Evolutionary conservation across 139 green algal genomes (phyloP), one percentile per base, ranked within the genome.

Genomic region (Asterochloris sp.): DNA sequence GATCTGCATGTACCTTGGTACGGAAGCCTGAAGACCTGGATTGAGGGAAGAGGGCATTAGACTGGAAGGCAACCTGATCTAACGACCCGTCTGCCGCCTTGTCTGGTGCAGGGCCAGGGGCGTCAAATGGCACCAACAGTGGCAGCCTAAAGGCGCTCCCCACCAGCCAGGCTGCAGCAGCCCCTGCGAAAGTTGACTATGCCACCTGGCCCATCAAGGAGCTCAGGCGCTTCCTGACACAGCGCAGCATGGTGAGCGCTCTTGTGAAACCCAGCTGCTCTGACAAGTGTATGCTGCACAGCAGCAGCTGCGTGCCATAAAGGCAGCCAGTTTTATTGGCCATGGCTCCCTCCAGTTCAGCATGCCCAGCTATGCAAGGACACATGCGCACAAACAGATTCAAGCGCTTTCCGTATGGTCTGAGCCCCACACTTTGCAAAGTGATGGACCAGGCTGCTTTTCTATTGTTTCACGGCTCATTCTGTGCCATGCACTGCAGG

Each of bases 181-280:
- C 38, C 4, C 38, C 38, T 54, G 38, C 60, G 38, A 47, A 80
- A 28, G 76, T 69, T 19, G 92, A 95, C 66, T 95, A 93, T 71
- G 61, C 14, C 24, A 80, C 47, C 27, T 96, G 92, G 92, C 91
- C 92, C 0, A 82, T 96, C 15, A 96, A 94, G 83, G 92, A 96
- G 88, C 88, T 96, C 29, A 84, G 88, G 69, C 84, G 91, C 0
- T 92, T 93, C 62, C 84, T 94, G 62, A 77, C 79, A 61, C 90
- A 93, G 74, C 61, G 85, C 12, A 88, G 92, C 0, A 23, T 88
- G 76, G 88, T 89, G 54, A 67, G 76, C 9, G 38, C 13, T 63
- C 26, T 66, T 63, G 13, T 38, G 10, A 27, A 27, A 67, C 54
- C 1, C 74, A 78, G 61, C 28, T 24, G 47, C 23, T 78, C 0